Evolutionary conservation across 1,284 basidiomycete species (phyloP).

Genomic region (Veloporphyrellus conicus): DNA sequence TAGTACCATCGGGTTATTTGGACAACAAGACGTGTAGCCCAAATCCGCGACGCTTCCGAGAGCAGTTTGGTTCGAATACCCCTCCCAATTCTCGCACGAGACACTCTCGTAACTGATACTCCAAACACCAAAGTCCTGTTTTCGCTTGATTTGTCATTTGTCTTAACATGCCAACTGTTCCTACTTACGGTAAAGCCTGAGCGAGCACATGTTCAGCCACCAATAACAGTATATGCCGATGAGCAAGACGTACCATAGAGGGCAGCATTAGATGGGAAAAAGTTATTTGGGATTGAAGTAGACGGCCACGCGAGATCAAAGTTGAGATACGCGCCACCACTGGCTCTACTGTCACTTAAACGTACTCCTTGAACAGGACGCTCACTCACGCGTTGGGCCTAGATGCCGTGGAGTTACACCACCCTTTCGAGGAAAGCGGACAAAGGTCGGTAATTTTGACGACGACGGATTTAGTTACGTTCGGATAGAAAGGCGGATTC

Average conservation of each 20-base stretch:
- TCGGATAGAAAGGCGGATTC: constrained; percentile 65
- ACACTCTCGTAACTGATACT: constrained; percentile 65
- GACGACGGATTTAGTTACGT: constrained; percentile 57
- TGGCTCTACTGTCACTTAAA: constrained; percentile 25
- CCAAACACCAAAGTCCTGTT: constrained; percentile 78
- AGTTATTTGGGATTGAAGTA: constrained; percentile 59
- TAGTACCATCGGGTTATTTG: constrained; percentile 57
- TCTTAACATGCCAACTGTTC: neutral
- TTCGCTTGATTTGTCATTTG: neutral
- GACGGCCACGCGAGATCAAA: constrained; percentile 77
- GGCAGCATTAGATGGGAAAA: constrained; percentile 65
- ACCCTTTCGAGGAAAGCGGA: constrained; percentile 54
- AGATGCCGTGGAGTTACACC: constrained; percentile 62
- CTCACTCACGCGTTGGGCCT: constrained; percentile 56
- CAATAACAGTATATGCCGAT: neutral
- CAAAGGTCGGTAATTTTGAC: constrained; percentile 75
- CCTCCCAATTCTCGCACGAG: constrained; percentile 61
- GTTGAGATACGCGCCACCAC: constrained; percentile 63
- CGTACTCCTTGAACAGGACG: neutral
- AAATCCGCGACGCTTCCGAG: constrained; percentile 58
- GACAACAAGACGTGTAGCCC: constrained; percentile 63
- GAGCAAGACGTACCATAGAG: constrained; percentile 46
- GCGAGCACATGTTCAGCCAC: constrained; percentile 4
- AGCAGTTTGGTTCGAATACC: constrained; percentile 53
- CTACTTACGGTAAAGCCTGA: constrained; percentile 43